Evolutionary conservation across 2,329 filamentous ascomycete species (phyloP), one percentile per base, ranked within the genome.

Genomic region (Gaeumannomyces tritici): DNA sequence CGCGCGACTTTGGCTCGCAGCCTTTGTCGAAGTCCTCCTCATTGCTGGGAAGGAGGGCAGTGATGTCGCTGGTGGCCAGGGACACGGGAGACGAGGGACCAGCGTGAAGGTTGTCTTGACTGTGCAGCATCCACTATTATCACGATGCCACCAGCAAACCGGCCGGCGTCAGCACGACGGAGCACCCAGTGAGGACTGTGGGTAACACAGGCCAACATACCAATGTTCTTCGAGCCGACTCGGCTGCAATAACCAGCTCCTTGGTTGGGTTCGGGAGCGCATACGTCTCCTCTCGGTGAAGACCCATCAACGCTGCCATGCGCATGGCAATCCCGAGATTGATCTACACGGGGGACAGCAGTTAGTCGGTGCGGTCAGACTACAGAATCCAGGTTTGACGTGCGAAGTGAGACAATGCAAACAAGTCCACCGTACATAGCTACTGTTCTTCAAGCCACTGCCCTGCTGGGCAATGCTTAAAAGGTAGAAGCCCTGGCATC

Each of bases 401-500:
- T 18, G 35, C 18, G 35, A 13, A 42, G 35, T 4, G 13, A 18
- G 24, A 7, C 15, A 29, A 24, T 9, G 15, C 27, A 18, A 62
- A 26, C 28, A 73, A 80, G 67, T 69, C 83, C 81, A 66, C 73
- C 81, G 68, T 69, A 84, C 82, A 66, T 81, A 82, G 70, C 83
- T 85, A 61, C 74, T 75, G 60, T 82, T 81, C 55, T 76, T 79
- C 65, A 80, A 72, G 0, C 80, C 83, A 61, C 79, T 83, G 18
- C 82, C 82, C 67, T 85, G 83, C 65, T 86, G 82, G 5, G 83
- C 82, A 62, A 86, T 80, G 66, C 81, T 83, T 21, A 86, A 72
- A 4, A 86, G 71, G 65, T 84, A 85, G 64, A 85, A 85, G 1
- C 78, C 82, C 69, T 86, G 83, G 61, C 81, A 84, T 55, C 79